Evolutionary conservation across 176 grass and related monocot species (phyloP), one percentile per base, ranked within the genome.

Genomic region (Microstegium vimineum): DNA sequence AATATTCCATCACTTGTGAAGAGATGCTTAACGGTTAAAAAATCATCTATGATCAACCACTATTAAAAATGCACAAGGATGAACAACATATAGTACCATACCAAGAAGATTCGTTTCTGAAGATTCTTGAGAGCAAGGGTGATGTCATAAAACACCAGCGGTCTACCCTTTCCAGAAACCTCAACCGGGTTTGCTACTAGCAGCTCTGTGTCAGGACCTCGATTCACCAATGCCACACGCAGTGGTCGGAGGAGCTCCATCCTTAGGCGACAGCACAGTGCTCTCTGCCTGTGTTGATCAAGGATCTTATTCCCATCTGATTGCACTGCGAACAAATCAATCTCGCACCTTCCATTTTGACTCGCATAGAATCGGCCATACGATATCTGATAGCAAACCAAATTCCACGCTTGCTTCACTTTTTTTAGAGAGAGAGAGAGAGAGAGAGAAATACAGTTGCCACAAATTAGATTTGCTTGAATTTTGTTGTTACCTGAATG

Each of bases 71-170:
- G 45, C 38, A 14, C 12, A 32, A 8, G 13, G 10, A 32, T 60
- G 32, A 26, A 27, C 30, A 30, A 40, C n/a, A 42, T 36, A 28
- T 25, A 35, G 42, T 12, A 10, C 16, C 33, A 20, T 87, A 97
- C 94, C 91, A 94, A 86, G 82, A 97, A 97, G 66, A 97, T 86
- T 4, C 83, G 78, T 51, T 78, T 91, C 43, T 86, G 60, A 59
- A 94, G 94, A 22, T 88, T 90, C 84, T 91, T 97, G 54, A 97
- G 84, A 65, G 91, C 94, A n/a, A 90, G 87, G 28, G 94, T 97
- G 73, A 97, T 94, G 36, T 97, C 91, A 3, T 86, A 90, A 52
- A 97, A 97, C 12, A 97, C 94, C 51, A 92, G 73, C 1, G 94
- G 94, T 2, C 94, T 85, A 5, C 94, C 94, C 62, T 90, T 94